These are phyloP conservation scores for Avena insularis DNA, from an alignment of 176 grass and related monocot genomes.

Conservation along the genomic window DNA sequence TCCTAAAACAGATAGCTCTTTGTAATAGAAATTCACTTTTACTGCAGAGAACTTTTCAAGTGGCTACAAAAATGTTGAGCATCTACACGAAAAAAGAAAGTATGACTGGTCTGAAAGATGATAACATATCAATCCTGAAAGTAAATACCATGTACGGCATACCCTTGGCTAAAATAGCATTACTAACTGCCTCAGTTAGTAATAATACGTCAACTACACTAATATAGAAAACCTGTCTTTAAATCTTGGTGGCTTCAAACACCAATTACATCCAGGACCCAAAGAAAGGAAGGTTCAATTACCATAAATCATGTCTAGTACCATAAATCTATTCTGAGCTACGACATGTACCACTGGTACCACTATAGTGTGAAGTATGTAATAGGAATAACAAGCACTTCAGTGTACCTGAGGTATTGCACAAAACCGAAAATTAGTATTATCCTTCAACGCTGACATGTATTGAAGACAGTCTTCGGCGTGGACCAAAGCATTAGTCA, in stretches of 20 bases:
- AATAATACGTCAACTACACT: background rate
- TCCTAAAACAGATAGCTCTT: background rate
- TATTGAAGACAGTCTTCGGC: conserved; percentile 81
- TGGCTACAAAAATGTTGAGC: background rate
- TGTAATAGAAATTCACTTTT: background rate
- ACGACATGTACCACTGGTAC: background rate
- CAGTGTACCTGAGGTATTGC: conserved; percentile 88
- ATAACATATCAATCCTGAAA: conserved; percentile 15
- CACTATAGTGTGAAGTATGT: background rate
- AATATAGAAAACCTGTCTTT: background rate
- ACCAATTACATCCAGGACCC: background rate
- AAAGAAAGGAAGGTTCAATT: background rate
- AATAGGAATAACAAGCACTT: conserved; percentile 3
- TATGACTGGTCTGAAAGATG: background rate
- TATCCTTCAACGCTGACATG: conserved; percentile 81
- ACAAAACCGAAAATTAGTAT: conserved; percentile 85
- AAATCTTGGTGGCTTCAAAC: background rate
- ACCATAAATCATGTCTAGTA: background rate
- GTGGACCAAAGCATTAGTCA: conserved; percentile 89
- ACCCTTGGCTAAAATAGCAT: background rate
- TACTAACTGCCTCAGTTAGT: background rate
- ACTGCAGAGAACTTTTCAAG: background rate
- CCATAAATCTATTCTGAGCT: background rate
- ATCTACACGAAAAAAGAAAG: background rate
- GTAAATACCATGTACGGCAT: background rate